These are phyloP conservation scores for Nicotiana sylvestris DNA, from an alignment of 257 asterid species.

Conservation along the genomic window DNA sequence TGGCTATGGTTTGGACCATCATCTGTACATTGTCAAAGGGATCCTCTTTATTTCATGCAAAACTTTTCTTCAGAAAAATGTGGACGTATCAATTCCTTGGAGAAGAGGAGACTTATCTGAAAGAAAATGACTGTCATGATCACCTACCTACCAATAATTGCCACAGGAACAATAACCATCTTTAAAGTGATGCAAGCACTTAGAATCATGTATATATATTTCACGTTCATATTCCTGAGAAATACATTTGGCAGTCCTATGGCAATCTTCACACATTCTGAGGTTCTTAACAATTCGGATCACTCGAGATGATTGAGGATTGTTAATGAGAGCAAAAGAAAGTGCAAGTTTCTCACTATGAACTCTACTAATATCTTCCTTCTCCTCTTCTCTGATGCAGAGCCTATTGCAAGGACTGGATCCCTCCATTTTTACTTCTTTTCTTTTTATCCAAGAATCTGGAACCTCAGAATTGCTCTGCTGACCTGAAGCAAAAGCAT, in stretches of 20 bases:
- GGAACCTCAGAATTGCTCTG: conserved; percentile 23
- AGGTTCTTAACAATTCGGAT: conserved; percentile 59
- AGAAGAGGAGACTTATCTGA: not conserved
- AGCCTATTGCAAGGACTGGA: conserved; percentile 25
- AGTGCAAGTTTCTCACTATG: conserved; percentile 75
- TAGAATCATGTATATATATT: conserved; percentile 57
- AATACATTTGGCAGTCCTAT: conserved; percentile 50
- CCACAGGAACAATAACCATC: conserved; percentile 80
- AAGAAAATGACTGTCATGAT: not conserved
- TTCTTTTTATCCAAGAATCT: conserved; percentile 40
- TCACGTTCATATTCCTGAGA: conserved; percentile 40
- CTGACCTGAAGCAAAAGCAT: conserved; percentile 42
- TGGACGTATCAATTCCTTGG: not conserved
- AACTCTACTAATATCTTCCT: conserved; percentile 37
- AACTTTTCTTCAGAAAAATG: conserved; percentile 4
- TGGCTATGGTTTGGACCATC: not conserved
- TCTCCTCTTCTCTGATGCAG: conserved; percentile 55
- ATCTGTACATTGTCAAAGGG: conserved; percentile 10
- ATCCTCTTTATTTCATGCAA: conserved; percentile 5
- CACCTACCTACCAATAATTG: conserved; percentile 58
- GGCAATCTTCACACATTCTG: conserved; percentile 72
- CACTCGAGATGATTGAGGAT: conserved; percentile 24
- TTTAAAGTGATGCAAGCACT: conserved; percentile 74
- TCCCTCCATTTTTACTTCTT: conserved; percentile 29
- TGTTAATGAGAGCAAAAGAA: conserved; percentile 47